Percentiles rank a stretch among this genome's conserved stretches.
phyloP scores from a whole-genome alignment of 23 red algal genomes.

The Cyanidioschyzon merolae region DNA sequence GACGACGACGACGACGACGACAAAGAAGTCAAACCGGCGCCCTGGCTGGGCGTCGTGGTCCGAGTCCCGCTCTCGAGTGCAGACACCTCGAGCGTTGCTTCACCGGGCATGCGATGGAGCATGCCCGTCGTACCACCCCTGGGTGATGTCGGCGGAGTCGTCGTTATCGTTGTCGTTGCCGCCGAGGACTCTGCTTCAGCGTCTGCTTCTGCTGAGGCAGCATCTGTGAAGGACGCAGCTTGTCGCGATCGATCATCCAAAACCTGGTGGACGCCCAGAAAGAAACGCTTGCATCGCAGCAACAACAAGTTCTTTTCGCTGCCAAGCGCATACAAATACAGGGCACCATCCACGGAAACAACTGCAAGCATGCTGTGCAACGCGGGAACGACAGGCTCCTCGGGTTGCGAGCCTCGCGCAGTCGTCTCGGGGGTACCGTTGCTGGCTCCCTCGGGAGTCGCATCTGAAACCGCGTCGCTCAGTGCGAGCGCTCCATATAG shows the following conservation, averaged over 20 bases:
- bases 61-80: neutral
- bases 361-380: neutral
- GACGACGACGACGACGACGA: neutral
- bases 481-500: neutral
- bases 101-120: neutral
- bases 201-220: neutral
- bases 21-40: neutral
- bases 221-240: neutral
- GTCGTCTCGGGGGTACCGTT: neutral
- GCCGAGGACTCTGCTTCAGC: too few species aligned
- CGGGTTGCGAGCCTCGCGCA: neutral
- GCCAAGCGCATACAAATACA: neutral
- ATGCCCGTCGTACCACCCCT: neutral
- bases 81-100: neutral
- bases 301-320: neutral
- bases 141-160: neutral
- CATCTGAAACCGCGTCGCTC: neutral
- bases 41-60: neutral
- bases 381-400: too few species aligned
- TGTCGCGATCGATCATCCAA: neutral
- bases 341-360: neutral
- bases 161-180: neutral
- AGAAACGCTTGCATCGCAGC: constrained; percentile 7
- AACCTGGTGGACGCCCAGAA: neutral
- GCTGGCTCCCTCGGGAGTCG: neutral